Evolutionary conservation across 768 basidiomycete species (phyloP).

Genomic region (Hebeloma cylindrosporum): DNA sequence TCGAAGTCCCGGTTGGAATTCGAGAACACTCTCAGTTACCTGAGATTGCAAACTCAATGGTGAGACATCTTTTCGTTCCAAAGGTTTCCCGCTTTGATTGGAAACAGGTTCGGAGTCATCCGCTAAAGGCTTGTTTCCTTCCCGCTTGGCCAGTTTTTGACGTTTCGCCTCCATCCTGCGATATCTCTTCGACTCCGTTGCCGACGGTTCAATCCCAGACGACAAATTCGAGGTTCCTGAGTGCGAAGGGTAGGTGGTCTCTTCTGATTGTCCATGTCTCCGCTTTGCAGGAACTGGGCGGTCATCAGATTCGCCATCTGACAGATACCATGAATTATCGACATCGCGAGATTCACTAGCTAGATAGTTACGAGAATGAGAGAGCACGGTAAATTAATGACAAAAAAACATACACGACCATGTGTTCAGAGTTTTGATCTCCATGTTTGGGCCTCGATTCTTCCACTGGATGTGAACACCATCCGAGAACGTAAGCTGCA

Average conservation of each 20-base stretch:
- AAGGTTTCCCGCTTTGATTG: too few relatives aligned
- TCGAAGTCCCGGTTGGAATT: constrained; percentile 2
- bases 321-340: constrained; percentile 17
- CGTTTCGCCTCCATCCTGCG: constrained; percentile 11
- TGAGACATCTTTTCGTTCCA: too few relatives aligned
- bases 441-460: constrained; percentile 12
- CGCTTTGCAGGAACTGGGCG: too few relatives aligned
- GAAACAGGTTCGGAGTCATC: too few relatives aligned
- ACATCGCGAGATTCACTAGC: neutral
- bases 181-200: neutral
- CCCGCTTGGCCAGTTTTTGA: too few relatives aligned
- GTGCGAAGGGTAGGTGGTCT: too few relatives aligned
- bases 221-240: too few relatives aligned
- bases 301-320: neutral
- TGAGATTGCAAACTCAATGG: too few relatives aligned
- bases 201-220: too few relatives aligned
- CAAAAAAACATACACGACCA: constrained; percentile 26
- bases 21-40: too few relatives aligned
- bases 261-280: too few relatives aligned
- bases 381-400: neutral
- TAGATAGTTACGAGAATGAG: neutral
- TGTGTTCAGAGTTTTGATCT: constrained; percentile 25
- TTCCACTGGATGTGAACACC: constrained; percentile 32
- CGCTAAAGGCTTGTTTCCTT: too few relatives aligned
- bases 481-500: constrained; percentile 40